phyloP scores from a whole-genome alignment of 192 early-diverging fungal genomes.

The Coemansia sp. region DNA sequence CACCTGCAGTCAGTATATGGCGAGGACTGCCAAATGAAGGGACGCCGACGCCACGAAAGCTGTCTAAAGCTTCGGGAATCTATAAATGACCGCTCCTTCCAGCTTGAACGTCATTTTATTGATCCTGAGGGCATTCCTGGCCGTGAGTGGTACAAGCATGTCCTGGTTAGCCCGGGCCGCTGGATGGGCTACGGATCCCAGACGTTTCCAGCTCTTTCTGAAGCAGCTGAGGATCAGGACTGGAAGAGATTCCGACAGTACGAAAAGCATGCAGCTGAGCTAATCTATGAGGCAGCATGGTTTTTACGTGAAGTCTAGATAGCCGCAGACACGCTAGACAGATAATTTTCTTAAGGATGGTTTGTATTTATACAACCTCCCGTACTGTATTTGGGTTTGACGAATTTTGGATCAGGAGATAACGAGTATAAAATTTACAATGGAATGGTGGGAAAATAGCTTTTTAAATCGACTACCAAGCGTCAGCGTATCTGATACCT shows the following conservation, averaged over 20 bases:
- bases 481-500: no score
- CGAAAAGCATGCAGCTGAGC: constrained; percentile 33
- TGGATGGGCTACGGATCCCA: constrained; percentile 57
- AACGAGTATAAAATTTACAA: no score
- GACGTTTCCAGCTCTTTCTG: constrained; percentile 58
- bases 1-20: constrained; percentile 37
- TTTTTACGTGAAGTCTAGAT: constrained; percentile 43
- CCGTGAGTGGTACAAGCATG: constrained; percentile 65
- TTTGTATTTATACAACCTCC: no score
- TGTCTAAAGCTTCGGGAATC: constrained; percentile 38
- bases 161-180: constrained; percentile 58
- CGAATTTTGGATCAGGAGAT: no score
- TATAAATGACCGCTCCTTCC: constrained; percentile 53
- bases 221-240: constrained; percentile 48
- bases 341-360: background rate
- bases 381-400: no score
- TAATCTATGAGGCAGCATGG: constrained; percentile 48
- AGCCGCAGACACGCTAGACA: background rate
- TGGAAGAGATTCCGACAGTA: constrained; percentile 26
- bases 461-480: no score
- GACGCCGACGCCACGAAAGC: constrained; percentile 27
- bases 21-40: constrained; percentile 50
- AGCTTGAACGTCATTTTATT: constrained; percentile 61
- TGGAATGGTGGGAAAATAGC: no score
- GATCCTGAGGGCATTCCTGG: constrained; percentile 59